Base-by-base conservation (phyloP, 495 filamentous ascomycete species). In the Penicillium goetzii region DNA sequence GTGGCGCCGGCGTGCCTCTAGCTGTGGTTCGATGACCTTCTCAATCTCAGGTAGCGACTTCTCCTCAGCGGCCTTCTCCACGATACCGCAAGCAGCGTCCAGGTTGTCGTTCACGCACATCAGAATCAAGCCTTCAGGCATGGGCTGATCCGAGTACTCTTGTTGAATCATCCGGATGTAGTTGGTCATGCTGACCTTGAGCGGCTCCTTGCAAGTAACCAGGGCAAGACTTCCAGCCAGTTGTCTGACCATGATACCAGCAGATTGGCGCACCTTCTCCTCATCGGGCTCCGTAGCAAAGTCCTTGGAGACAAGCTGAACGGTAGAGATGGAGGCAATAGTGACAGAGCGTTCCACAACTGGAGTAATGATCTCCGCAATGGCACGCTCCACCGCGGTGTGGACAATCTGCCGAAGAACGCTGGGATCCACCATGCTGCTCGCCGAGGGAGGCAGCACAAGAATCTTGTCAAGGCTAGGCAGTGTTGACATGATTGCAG, bases 71-170 rank as follows among this genome's bases (percentile, higher is more conserved):
- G 92, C 92, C 69, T 92, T 90, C 74, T 98, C 95, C 30, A 99
- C 92, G 61, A 96, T 89, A 56, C 85, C 89, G 70, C 95, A 98
- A 47, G 95, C 92, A 53, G 90, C 84, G 65, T 99, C 95, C 32
- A 98, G 82, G 74, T 99, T 99, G 59, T 97, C 95, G 71, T 98
- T 98, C 62, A 98, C 93, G 73, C 96, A 97, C 90, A 98, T 96
- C 61, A 97, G 83, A 59, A 98, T 93, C 54, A 87, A 77, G 21
- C 93, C 93, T 72, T 99, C 96, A 2, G 93, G 90, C 63, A 90
- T 89, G 28, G 87, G 87, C 68, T 90, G 88, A 33, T 96, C 92
- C 0, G 82, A 83, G 33, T 84, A 77, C n/a, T 85, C 83, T 38
- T 83, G 77, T 61, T 84, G 78, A 11, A 92, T 88, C 70, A 93